These are phyloP conservation scores for Rhodotorula graminis DNA, from an alignment of 768 basidiomycete species.

Conservation along the genomic window DNA sequence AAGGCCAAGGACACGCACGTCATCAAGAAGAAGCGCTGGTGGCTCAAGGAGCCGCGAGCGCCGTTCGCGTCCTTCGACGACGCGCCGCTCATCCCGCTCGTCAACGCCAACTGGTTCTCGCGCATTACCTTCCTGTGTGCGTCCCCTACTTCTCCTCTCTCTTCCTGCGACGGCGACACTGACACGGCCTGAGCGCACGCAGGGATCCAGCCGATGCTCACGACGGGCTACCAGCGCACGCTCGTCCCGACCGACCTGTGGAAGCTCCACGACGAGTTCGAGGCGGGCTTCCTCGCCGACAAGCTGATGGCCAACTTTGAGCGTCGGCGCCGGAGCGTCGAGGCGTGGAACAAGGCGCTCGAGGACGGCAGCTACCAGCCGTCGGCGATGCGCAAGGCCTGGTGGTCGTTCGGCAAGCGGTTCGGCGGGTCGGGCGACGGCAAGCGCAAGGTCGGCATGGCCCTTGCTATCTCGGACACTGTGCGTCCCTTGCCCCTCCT, in stretches of 20 bases:
- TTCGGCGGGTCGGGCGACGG: conserved; percentile 52
- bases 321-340: conserved; percentile 53
- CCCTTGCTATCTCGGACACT: conserved; percentile 49
- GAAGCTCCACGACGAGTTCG: conserved; percentile 57
- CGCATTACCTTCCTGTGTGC: conserved; percentile 54
- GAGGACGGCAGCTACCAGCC: conserved; percentile 62
- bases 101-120: conserved; percentile 57
- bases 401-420: conserved; percentile 63
- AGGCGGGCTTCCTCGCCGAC: conserved; percentile 54
- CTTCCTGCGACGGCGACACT: too few species aligned
- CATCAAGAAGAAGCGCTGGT: conserved; percentile 22
- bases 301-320: conserved; percentile 59
- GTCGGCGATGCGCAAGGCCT: conserved; percentile 51
- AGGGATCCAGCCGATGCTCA: conserved; percentile 47
- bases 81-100: conserved; percentile 61
- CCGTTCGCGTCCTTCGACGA: conserved; percentile 60
- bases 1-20: conserved; percentile 8
- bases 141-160: too few species aligned
- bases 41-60: conserved; percentile 52
- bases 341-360: conserved; percentile 66
- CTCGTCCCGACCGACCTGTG: conserved; percentile 71
- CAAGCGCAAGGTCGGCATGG: conserved; percentile 57
- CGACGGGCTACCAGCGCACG: conserved; percentile 50
- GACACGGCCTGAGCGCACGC: too few species aligned
- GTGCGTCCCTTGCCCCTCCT: not conserved